These are phyloP conservation scores for Cercophora scortea DNA, from an alignment of 495 filamentous ascomycete species.

Conservation along the genomic window DNA sequence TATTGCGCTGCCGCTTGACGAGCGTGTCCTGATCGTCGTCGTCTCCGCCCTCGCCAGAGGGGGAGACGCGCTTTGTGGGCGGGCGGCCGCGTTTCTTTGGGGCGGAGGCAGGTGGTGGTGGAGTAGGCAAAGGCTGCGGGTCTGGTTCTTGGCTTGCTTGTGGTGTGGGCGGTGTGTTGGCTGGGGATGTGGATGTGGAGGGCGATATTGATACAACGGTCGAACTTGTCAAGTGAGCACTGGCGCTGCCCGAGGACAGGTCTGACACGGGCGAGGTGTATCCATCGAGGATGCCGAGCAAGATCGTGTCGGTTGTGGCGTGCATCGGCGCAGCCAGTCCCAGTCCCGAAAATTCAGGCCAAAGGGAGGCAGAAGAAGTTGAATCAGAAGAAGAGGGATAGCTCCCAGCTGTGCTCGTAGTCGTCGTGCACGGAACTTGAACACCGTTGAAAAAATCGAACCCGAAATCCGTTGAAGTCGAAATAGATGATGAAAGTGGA, in stretches of 20 bases:
- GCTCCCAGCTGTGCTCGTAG: not conserved
- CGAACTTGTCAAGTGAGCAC: no score
- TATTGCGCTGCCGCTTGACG: slow-evolving; percentile 57
- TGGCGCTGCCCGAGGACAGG: no score
- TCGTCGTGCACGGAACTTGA: not conserved
- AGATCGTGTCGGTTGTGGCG: no score
- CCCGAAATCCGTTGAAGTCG: not conserved
- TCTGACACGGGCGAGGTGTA: no score
- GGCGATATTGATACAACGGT: no score
- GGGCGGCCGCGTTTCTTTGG: slow-evolving; percentile 12
- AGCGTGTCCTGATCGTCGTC: slow-evolving; percentile 12
- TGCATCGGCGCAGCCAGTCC: no score
- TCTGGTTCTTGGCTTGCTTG: not conserved
- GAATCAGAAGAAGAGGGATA: not conserved
- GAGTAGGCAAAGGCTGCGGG: not conserved
- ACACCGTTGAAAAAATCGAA: not conserved
- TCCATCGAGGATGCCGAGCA: no score
- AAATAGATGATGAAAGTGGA: not conserved
- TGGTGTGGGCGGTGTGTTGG: no score
- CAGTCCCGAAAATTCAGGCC: no score
- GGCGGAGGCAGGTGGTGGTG: not conserved
- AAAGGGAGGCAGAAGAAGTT: not conserved
- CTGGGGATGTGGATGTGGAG: no score
- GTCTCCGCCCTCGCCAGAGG: not conserved
- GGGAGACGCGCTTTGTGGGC: not conserved